Evolutionary conservation across 179 eudicot genomes (phyloP), one percentile per base, ranked within the genome.

Genomic region (Corrigiola litoralis): DNA sequence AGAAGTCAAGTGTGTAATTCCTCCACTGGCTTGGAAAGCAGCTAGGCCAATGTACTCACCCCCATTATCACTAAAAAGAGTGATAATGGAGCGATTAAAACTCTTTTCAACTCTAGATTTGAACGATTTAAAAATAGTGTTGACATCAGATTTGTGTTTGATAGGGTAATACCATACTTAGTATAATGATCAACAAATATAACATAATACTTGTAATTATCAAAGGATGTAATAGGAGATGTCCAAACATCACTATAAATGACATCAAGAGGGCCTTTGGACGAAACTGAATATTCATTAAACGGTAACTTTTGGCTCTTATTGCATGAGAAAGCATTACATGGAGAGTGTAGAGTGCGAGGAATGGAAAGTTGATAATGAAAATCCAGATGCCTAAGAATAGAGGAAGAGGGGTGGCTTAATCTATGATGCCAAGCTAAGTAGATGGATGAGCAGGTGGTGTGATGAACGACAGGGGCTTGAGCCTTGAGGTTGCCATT

Each of bases 161-260:
- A 57, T 7, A 23, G 61, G 61, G 23, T 57, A 57, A 20, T 5
- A 57, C 45, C 61, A 54, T 2, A 54, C 18, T 1, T 29, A n/a
- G n/a, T n/a, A n/a, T n/a, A n/a, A n/a, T n/a, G n/a, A n/a, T n/a
- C n/a, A 54, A 54, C 58, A 31, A 54, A 54, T 4, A 54, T 16
- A 17, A 54, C 5, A 16, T 29, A 29, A 16, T 54, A 29, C 6
- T 54, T 54, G 12, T 41, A 66, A 1, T 42, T 42, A 40, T 42
- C 62, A 28, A 8, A 28, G 0, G 62, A 37, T 4, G 7, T 9
- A 20, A 40, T n/a, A 7, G 61, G 38, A 0, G 49, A 53, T 1
- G 37, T 7, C 69, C 69, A 51, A 2, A 65, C 50, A 65, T 54
- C 42, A 41, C 17, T 20, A 21, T 38, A 66, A 10, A 56, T 44